Evolutionary conservation across 169 alveolate genomes (phyloP).

Genomic region (Cryptosporidium andersoni): DNA sequence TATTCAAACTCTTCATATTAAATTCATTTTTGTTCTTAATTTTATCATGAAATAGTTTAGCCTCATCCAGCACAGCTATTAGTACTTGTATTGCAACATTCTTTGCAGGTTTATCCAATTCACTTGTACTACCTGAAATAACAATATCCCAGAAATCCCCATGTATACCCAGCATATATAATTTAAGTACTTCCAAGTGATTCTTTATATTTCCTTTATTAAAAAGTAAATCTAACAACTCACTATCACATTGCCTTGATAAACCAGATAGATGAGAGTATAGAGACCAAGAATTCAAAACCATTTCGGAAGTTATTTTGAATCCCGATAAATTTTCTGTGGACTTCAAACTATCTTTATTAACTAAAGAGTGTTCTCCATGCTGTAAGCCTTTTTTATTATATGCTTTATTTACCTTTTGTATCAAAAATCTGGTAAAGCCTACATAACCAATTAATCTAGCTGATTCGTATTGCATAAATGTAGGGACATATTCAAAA

Average conservation of each 20-base stretch:
- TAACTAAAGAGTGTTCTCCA: too few relatives aligned
- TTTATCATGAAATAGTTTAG: background rate
- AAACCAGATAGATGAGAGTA: background rate
- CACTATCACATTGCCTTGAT: background rate
- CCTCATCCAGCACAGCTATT: slow-evolving; percentile 3
- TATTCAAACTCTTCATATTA: background rate
- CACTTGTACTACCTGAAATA: background rate
- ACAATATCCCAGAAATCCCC: slow-evolving; percentile 44
- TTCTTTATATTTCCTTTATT: slow-evolving; percentile 2
- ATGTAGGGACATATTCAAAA: slow-evolving; percentile 21
- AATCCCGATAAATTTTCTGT: too few relatives aligned
- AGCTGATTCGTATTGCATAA: slow-evolving; percentile 18
- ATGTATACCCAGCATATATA: slow-evolving; percentile 7
- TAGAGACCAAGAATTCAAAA: background rate
- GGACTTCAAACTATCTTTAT: too few relatives aligned
- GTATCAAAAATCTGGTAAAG: slow-evolving; percentile 16
- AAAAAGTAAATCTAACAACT: slow-evolving; percentile 6
- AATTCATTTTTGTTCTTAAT: background rate
- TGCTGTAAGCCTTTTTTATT: too few relatives aligned
- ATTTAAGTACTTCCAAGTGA: slow-evolving; percentile 4
- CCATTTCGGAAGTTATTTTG: slow-evolving; percentile 27
- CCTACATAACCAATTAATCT: slow-evolving; percentile 13
- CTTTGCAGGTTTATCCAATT: slow-evolving; percentile 34
- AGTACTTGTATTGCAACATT: slow-evolving; percentile 25
- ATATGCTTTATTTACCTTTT: too few relatives aligned